Evolutionary conservation across 2,329 filamentous ascomycete genomes (phyloP).

Genomic region (Aspergillus versicolor): DNA sequence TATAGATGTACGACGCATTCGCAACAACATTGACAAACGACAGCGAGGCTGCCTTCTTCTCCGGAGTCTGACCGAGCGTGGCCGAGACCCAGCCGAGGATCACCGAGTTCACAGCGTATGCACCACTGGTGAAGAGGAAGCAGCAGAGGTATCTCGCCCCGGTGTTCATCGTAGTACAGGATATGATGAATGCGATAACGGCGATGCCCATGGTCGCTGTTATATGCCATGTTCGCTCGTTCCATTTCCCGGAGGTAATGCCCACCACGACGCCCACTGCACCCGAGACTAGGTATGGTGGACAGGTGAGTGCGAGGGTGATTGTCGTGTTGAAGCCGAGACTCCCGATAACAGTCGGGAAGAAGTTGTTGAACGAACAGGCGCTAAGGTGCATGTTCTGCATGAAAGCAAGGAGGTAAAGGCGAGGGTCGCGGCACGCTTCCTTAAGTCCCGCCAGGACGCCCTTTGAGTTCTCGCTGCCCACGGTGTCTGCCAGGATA

Average conservation of each 20-base stretch:
- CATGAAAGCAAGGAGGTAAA: conserved; percentile 46
- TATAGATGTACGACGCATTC: conserved; percentile 37
- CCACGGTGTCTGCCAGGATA: not conserved
- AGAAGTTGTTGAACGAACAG: conserved; percentile 46
- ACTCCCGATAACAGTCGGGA: conserved; percentile 45
- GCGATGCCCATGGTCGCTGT: conserved; percentile 16
- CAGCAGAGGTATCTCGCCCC: conserved; percentile 23
- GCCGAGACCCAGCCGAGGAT: conserved; percentile 41
- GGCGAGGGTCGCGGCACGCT: conserved; percentile 27
- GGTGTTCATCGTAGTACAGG: conserved; percentile 16
- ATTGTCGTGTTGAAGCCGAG: conserved; percentile 48
- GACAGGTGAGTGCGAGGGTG: conserved; percentile 48
- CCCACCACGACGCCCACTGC: not conserved
- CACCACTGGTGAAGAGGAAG: conserved; percentile 25
- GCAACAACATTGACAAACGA: conserved; percentile 40
- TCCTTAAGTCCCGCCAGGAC: conserved; percentile 18
- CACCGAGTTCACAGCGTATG: conserved; percentile 33
- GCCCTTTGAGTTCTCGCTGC: not conserved
- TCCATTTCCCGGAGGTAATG: not conserved
- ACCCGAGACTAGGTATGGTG: conserved; percentile 11
- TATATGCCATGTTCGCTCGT: conserved; percentile 25
- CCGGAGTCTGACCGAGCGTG: conserved; percentile 37
- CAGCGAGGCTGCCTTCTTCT: conserved; percentile 41
- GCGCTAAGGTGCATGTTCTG: conserved; percentile 48
- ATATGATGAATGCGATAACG: conserved; percentile 22